Percentiles rank a stretch among this genome's conserved stretches.
phyloP scores from a whole-genome alignment of 345 rosid genomes.

The Psidium guajava region DNA sequence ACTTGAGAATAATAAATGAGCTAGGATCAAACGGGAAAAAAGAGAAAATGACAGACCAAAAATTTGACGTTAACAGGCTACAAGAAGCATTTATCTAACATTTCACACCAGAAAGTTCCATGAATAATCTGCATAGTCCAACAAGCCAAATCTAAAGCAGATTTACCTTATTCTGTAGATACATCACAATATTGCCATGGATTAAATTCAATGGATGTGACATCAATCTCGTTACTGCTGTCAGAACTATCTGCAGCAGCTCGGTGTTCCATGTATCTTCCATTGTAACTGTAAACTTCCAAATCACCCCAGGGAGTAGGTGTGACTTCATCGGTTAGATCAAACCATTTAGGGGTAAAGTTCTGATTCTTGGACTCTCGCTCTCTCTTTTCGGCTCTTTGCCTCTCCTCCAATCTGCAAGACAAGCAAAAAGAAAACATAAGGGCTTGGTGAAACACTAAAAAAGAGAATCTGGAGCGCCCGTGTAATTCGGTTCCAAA shows the following conservation, averaged over 20 bases:
- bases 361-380: conserved; percentile 49
- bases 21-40: not conserved
- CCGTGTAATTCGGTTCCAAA: not conserved
- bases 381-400: conserved; percentile 59
- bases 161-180: conserved; percentile 39
- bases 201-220: conserved; percentile 41
- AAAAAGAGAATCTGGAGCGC: not conserved
- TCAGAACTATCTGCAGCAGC: conserved; percentile 32
- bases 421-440: not conserved
- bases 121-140: not conserved
- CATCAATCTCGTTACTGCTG: conserved; percentile 13
- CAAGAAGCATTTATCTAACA: not conserved
- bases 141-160: not conserved
- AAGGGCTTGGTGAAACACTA: not conserved
- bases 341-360: conserved; percentile 64
- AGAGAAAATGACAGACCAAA: not conserved
- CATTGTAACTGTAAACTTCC: conserved; percentile 56
- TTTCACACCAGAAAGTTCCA: not conserved
- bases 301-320: conserved; percentile 68
- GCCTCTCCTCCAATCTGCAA: conserved; percentile 69
- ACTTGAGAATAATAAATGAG: not conserved
- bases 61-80: not conserved
- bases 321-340: conserved; percentile 44
- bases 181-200: conserved; percentile 65
- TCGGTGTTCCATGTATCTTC: conserved; percentile 46